These are phyloP conservation scores for Coleophoma eucalyptorum DNA, from an alignment of 2,329 filamentous ascomycete genomes.

Conservation along the genomic window DNA sequence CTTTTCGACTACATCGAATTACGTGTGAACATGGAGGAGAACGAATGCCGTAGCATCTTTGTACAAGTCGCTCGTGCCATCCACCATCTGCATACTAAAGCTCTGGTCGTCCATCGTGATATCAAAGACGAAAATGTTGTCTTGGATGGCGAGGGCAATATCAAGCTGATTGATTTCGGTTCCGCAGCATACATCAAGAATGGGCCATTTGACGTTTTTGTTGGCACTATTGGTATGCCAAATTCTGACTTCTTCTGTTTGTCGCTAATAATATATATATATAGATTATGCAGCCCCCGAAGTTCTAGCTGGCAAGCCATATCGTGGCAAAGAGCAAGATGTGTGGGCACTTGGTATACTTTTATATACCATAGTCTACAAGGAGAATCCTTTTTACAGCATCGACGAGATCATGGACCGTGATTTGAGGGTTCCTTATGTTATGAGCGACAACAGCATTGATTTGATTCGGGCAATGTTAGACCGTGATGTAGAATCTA, in stretches of 20 bases:
- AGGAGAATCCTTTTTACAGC: constrained; percentile 98
- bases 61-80: constrained; percentile 86
- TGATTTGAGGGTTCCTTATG: constrained; percentile 84
- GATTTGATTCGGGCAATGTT: constrained; percentile 90
- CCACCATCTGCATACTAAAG: constrained; percentile 86
- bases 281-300: constrained; percentile 98
- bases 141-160: constrained; percentile 88
- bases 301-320: constrained; percentile 86
- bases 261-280: constrained; percentile 7
- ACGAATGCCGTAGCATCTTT: constrained; percentile 92
- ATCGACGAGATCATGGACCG: constrained; percentile 99
- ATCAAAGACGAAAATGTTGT: constrained; percentile 99
- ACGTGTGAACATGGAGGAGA: constrained; percentile 92
- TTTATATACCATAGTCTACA: constrained; percentile 98
- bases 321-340: constrained; percentile 94
- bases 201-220: constrained; percentile 97
- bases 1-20: constrained; percentile 98
- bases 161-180: constrained; percentile 97
- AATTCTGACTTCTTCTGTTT: neutral
- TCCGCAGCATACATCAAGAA: constrained; percentile 98
- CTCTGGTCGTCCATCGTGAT: constrained; percentile 90
- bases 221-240: constrained; percentile 87
- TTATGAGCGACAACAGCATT: constrained; percentile 87
- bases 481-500: constrained; percentile 77
- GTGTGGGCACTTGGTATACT: constrained; percentile 97